Percentiles rank a stretch among this genome's conserved stretches.
phyloP scores from a whole-genome alignment of 208 protist genomes.

The Phytomonas sp. region DNA sequence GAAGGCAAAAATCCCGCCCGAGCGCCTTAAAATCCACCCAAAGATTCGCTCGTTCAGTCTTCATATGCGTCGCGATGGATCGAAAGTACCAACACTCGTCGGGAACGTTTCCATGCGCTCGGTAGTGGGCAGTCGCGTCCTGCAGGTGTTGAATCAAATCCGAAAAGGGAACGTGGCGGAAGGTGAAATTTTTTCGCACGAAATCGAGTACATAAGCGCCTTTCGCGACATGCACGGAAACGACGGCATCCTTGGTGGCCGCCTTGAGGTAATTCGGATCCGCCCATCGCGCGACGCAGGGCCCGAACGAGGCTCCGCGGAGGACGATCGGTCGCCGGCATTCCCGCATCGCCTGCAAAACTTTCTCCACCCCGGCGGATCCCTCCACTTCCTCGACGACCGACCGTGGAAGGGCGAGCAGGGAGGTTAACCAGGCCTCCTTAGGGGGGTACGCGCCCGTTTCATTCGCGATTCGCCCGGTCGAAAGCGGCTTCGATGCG shows the following conservation, averaged over 20 bases:
- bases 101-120: constrained; percentile 2
- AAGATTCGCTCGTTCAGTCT: constrained; percentile 75
- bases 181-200: constrained; percentile 87
- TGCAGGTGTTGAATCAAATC: constrained; percentile 64
- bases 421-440: constrained; percentile 10
- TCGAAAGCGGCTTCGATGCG: background rate
- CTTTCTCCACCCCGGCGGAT: constrained; percentile 16
- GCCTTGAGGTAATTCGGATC: constrained; percentile 48
- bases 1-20: constrained; percentile 66
- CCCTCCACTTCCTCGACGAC: constrained; percentile 23
- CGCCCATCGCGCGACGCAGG: constrained; percentile 45
- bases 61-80: constrained; percentile 78
- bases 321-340: constrained; percentile 58
- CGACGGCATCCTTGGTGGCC: constrained; percentile 28
- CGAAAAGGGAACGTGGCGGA: constrained; percentile 60
- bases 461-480: too few relatives aligned
- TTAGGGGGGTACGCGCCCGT: background rate
- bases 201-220: constrained; percentile 68
- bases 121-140: constrained; percentile 18
- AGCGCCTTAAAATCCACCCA: constrained; percentile 72
- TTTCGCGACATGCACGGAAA: constrained; percentile 77
- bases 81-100: constrained; percentile 82
- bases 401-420: constrained; percentile 24
- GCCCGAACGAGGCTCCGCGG: constrained; percentile 42
- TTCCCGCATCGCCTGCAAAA: constrained; percentile 21